These are phyloP conservation scores for Thraustochytrium sp. DNA, from an alignment of 352 stramenopile genomes.

Conservation along the genomic window DNA sequence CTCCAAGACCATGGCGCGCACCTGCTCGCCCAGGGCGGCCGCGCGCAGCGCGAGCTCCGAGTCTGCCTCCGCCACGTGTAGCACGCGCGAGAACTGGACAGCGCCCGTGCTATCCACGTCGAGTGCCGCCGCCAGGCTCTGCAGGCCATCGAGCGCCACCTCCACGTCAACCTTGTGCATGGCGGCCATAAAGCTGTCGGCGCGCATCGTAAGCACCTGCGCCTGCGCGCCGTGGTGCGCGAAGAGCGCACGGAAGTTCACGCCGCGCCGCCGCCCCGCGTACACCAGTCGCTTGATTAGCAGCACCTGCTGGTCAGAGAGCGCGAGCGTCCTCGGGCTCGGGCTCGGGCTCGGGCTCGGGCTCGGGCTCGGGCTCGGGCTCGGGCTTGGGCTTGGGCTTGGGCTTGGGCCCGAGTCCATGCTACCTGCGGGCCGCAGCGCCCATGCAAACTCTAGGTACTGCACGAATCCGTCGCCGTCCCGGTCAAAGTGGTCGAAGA, in stretches of 20 bases:
- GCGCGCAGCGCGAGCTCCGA: not conserved
- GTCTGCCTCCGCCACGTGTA: not conserved
- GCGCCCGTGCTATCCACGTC: not conserved
- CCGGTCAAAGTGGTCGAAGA: constrained; percentile 25
- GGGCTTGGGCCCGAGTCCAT: too few relatives aligned
- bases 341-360: too few relatives aligned
- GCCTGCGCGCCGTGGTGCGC: not conserved
- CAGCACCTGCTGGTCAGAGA: not conserved
- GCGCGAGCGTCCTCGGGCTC: too few relatives aligned
- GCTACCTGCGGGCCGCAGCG: not conserved
- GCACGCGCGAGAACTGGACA: not conserved
- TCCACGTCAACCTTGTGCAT: not conserved
- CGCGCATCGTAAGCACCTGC: not conserved
- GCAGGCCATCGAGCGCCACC: not conserved
- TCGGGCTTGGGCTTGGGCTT: too few relatives aligned
- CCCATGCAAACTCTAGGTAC: constrained; percentile 8
- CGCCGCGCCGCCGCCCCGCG: not conserved
- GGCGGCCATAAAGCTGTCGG: not conserved
- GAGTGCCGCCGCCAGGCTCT: not conserved
- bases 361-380: not conserved
- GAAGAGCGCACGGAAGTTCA: constrained; percentile 9
- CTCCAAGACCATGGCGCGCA: constrained; percentile 1
- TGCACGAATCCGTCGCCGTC: constrained; percentile 24
- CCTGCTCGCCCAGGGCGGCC: not conserved
- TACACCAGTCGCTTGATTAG: not conserved